Conservation (phyloP, 148 eudicot genomes). For the Silene conica region DNA sequence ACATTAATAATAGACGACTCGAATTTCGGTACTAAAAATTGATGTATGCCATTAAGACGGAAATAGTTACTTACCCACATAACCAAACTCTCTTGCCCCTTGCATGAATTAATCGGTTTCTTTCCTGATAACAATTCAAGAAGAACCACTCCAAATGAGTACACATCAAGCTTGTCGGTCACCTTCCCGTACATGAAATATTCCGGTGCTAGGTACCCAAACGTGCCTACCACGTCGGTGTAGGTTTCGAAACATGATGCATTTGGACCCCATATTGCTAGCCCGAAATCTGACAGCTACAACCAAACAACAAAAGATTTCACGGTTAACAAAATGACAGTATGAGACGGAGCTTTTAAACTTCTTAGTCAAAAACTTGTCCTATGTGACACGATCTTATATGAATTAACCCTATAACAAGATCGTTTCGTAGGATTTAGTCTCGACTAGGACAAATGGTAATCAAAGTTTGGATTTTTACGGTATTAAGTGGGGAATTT, state of each 20-base stretch:
- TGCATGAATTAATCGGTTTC: constrained; percentile 62
- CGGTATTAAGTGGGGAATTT: too few species aligned
- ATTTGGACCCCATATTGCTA: constrained; percentile 82
- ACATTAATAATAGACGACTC: not conserved
- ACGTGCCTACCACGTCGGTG: constrained; percentile 83
- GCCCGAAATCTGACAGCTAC: constrained; percentile 87
- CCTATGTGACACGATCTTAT: not conserved
- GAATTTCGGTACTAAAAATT: not conserved
- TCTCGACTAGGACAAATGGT: too few species aligned
- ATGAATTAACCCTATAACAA: too few species aligned
- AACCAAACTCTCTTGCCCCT: constrained; percentile 82
- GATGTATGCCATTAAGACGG: not conserved
- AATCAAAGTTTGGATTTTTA: too few species aligned
- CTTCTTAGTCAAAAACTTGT: too few species aligned
- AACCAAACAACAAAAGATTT: not conserved
- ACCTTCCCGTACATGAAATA: constrained; percentile 98
- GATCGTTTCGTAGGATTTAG: too few species aligned
- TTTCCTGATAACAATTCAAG: constrained; percentile 81
- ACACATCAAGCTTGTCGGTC: constrained; percentile 85
- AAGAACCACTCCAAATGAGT: constrained; percentile 91
- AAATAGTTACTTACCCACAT: constrained; percentile 73
- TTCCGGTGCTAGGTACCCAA: constrained; percentile 96
- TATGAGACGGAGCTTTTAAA: not conserved
- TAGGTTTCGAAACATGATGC: constrained; percentile 41
- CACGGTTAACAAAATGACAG: not conserved